Evolutionary conservation across 2,329 filamentous ascomycete species (phyloP), one percentile per base, ranked within the genome.

Genomic region (Colletotrichum lentis): DNA sequence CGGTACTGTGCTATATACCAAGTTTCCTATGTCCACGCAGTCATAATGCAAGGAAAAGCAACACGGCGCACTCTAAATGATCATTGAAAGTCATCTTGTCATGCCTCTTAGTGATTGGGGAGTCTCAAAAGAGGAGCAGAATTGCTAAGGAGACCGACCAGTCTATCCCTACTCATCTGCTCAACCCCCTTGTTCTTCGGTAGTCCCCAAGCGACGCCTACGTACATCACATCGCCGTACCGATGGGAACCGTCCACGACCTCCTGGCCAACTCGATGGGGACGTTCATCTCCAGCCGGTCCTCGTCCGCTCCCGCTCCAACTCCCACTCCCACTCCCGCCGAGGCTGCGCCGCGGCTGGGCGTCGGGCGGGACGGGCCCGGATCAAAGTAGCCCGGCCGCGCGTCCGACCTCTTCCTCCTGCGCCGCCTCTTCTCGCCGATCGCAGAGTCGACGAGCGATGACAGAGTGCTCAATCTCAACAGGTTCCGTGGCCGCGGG

Each of bases 351-450:
- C 18, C 7, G 16, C n/a, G 14, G 10, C 39, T 37, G 43, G 0
- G n/a, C 37, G 1, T 12, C 11, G 1, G 14, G 20, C 10, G 50
- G 16, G 14, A 67, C 18, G 52, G 46, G 20, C 22, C 50, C 8
- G 67, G 54, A 14, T 71, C 50, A 22, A 70, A 71, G 50, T 70
- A 71, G 3, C 67, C 69, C 3, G 66, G 69, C 50, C 46, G 54
- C 3, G 63, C 54, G 22, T 70, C 67, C 3, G 53, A 56, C 24
- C 35, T 35, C 58, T 52, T 60, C 16, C 62, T 41, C 20, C 53
- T 67, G 3, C 43, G 50, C 14, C 67, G 50, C 5, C 59, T 63
- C 2, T 56, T 10, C 5, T 61, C 53, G 16, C 52, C 41, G 14
- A 67, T 31, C 8, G 46, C 58, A 14, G 58, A 62, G 12, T 31